A percentile compares a stretch with the other conserved stretches of the same genome.
phyloP scores from a whole-genome alignment of 1,139 yeast genomes.

The Citeromyces siamensis region DNA sequence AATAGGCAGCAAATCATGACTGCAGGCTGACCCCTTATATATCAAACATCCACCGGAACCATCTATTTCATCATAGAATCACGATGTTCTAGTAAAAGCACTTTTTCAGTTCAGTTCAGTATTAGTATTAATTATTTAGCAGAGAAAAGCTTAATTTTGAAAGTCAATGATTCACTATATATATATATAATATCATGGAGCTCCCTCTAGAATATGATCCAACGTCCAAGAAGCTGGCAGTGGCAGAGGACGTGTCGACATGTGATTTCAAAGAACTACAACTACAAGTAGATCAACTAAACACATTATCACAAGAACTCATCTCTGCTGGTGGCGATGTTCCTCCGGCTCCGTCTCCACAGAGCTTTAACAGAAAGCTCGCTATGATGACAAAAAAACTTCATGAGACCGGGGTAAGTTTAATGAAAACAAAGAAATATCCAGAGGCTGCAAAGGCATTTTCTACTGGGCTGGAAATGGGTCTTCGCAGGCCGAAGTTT shows the following conservation, averaged over 20 bases:
- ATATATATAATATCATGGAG: background rate
- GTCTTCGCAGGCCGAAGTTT: constrained; percentile 67
- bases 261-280: constrained; percentile 20
- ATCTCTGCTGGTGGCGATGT: constrained; percentile 51
- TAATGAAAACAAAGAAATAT: constrained; percentile 48
- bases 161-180: no score
- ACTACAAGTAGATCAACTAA: constrained; percentile 48
- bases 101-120: no score
- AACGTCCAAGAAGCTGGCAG: constrained; percentile 14
- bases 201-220: constrained; percentile 18
- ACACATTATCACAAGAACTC: constrained; percentile 47
- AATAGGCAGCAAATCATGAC: no score
- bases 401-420: constrained; percentile 58
- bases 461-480: constrained; percentile 71
- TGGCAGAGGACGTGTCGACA: constrained; percentile 12
- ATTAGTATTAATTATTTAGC: no score
- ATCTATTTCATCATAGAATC: no score
- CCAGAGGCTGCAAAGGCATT: constrained; percentile 67
- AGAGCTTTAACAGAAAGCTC: constrained; percentile 41
- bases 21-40: no score
- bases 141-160: no score
- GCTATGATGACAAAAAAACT: constrained; percentile 60
- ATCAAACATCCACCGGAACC: no score
- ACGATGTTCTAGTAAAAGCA: no score
- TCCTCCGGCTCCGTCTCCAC: constrained; percentile 51